phyloP scores from a whole-genome alignment of 768 basidiomycete genomes.

The Thelephora aurantiotincta region DNA sequence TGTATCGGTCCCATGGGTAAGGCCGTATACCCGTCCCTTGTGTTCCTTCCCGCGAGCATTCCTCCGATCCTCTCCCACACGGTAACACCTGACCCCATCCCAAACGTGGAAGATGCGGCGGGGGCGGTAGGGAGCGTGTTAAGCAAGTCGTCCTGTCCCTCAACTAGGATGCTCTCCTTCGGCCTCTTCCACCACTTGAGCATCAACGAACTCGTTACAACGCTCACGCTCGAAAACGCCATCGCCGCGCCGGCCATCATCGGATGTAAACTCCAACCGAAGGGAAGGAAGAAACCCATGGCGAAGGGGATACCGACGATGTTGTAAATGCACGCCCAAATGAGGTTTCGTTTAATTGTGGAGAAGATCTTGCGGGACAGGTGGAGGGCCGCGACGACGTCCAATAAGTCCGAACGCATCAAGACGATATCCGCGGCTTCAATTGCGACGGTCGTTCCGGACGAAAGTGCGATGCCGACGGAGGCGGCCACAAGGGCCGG shows the following conservation, averaged over 20 bases:
- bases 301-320: slow-evolving; percentile 89
- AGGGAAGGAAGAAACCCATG: slow-evolving; percentile 91
- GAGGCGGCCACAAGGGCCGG: slow-evolving; percentile 93
- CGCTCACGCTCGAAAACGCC: slow-evolving; percentile 95
- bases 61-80: too few species aligned
- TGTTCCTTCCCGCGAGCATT: too few species aligned
- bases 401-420: slow-evolving; percentile 92
- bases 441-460: slow-evolving; percentile 93
- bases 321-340: slow-evolving; percentile 96
- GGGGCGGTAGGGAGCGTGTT: neutral
- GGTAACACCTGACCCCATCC: too few species aligned
- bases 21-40: too few species aligned
- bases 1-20: too few species aligned
- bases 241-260: slow-evolving; percentile 99
- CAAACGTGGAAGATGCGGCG: too few species aligned
- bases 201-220: slow-evolving; percentile 80
- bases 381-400: slow-evolving; percentile 93
- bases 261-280: slow-evolving; percentile 87
- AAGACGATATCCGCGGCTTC: slow-evolving; percentile 98
- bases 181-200: slow-evolving; percentile 79
- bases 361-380: slow-evolving; percentile 80
- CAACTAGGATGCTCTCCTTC: slow-evolving; percentile 49
- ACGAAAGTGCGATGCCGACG: slow-evolving; percentile 91
- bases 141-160: slow-evolving; percentile 22
- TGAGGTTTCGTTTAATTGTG: slow-evolving; percentile 83